Evolutionary conservation across 108 stramenopile genomes (phyloP), one percentile per base, ranked within the genome.

Genomic region (Nitzschia putrida): DNA sequence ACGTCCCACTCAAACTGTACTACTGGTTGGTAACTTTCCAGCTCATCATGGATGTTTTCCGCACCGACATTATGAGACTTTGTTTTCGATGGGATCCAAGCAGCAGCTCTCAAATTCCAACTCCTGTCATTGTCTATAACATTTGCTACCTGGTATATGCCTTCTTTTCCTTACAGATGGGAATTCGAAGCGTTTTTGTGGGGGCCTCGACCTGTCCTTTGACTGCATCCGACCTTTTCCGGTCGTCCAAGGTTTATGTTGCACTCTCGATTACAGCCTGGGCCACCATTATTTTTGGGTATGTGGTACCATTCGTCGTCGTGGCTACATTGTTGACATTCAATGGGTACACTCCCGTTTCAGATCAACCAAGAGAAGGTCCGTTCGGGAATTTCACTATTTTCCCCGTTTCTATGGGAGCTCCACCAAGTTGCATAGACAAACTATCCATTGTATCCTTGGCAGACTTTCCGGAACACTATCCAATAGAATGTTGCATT

Each of bases 11-110:
- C 23, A 82, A 80, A 58, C 41, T 55, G n/a, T 89, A 86, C 67
- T 89, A 81, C 69, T 89, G 85, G 88, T 53, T 89, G 26, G 85
- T 82, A 0, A 86, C 88, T 8, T 41, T 86, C 20, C 88, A 89
- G 50, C 66, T 89, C 22, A 47, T 86, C n/a, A 21, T 86, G 69
- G 88, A 89, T 47, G 79, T 89, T 14, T 89, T 89, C 57, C 88
- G 88, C 8, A 69, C 69, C 11, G 88, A 89, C 45, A 89, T 89
- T 23, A 86, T 86, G 88, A 78, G 80, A 42, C 58, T 70, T 50
- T 69, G 83, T 60, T 85, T 85, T 60, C 69, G 80, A 37, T 89
- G 83, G 83, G 76, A 82, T 53, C 55, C 84, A 45, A 69, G 29
- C 54, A 65, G 70, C 13, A 72, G 81, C 41, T 72, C 75, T 45